Conservation (phyloP, 1,139 yeast genomes). For the Yamadazyma mexicana region DNA sequence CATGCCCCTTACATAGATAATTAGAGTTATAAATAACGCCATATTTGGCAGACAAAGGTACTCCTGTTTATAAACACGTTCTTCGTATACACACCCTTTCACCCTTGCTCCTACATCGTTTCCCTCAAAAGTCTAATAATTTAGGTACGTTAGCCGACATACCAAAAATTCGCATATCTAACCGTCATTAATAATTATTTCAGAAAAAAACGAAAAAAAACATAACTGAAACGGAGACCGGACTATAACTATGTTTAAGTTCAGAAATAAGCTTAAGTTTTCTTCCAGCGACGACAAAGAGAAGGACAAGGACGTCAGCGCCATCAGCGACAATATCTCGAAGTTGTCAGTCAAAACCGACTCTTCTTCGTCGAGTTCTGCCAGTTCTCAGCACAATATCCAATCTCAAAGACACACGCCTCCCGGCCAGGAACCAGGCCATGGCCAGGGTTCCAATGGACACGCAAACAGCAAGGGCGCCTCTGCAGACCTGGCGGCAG, state of each 20-base stretch:
- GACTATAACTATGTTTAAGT: constrained; percentile 38
- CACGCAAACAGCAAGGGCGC: background rate
- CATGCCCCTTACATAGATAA: too few relatives aligned
- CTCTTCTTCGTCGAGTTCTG: constrained; percentile 3
- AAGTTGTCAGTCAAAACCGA: constrained; percentile 6
- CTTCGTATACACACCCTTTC: too few relatives aligned
- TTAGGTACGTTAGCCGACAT: too few relatives aligned
- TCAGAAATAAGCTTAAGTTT: constrained; percentile 49
- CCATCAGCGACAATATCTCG: constrained; percentile 5
- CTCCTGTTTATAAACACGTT: too few relatives aligned
- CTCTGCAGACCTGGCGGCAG: background rate
- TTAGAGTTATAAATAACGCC: too few relatives aligned
- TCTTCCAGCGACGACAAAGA: constrained; percentile 23
- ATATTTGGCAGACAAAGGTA: too few relatives aligned
- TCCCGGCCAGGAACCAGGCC: background rate
- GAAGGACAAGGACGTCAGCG: constrained; percentile 1
- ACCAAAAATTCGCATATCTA: background rate
- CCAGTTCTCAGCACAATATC: constrained; percentile 6
- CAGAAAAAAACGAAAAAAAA: background rate
- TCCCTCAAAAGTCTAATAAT: too few relatives aligned
- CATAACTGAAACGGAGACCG: too few relatives aligned
- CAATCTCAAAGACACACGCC: background rate
- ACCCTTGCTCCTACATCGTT: too few relatives aligned
- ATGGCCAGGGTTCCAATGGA: background rate
- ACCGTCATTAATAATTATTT: constrained; percentile 2